Base-by-base conservation (phyloP, 2,329 filamentous ascomycete genomes). In the Microdochium trichocladiopsis region DNA sequence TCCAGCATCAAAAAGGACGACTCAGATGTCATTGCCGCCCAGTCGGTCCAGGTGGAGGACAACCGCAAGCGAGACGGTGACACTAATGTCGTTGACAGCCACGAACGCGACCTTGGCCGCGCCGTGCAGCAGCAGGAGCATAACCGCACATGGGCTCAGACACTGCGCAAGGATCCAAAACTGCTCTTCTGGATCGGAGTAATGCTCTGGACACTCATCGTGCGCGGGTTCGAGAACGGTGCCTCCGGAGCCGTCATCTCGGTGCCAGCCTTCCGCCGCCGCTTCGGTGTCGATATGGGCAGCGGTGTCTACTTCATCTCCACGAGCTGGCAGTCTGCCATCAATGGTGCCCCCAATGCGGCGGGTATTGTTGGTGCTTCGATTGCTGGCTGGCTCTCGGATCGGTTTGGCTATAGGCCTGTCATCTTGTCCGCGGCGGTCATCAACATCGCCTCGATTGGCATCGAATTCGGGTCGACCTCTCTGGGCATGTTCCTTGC, bases 191-290 rank as follows among this genome's bases (percentile, higher is more conserved):
- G 62, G 63, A 61, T 63, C 1, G 62, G 57, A 1, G 60, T 64
- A 3, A 65, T 65, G 63, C 60, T 65, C 4, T 64, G 61, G 62
- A 64, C 62, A 0, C 49, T 64, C 9, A 61, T 63, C 18, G 61
- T 64, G 2, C 61, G 62, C 4, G 62, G 62, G 2, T 64, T 64
- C 48, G 62, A 64, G 47, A 59, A 53, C 48, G 58, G 60, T 23
- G 57, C 63, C 0, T 62, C 63, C 1, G 59, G 63, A 3, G 50
- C 51, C 41, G 43, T 58, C 47, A 50, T 57, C 31, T 55, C 55
- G 47, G 56, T 57, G 24, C 56, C 56, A 5, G 48, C 53, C n/a
- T 62, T 62, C 51, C 60, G 55, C 21, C 41, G 52, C 33, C 47
- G 33, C 3, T 61, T 62, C 33, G 60, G 60, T 11, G 50, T 55